phyloP scores from a whole-genome alignment of 176 grass and related monocot species.

The Avena insularis region DNA sequence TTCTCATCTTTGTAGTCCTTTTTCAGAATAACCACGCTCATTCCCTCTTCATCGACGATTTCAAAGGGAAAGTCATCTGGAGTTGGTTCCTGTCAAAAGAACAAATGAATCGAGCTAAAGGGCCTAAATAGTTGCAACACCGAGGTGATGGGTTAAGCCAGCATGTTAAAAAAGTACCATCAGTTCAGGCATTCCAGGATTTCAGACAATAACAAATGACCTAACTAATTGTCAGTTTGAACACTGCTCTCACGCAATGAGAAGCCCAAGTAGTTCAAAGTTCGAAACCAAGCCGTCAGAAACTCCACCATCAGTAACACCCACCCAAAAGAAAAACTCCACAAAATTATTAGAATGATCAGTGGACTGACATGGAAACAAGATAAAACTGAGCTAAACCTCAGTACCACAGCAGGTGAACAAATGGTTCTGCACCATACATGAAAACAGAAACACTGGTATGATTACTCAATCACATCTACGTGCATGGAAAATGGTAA shows the following conservation, averaged over 20 bases:
- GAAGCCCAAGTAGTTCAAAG: constrained; percentile 29
- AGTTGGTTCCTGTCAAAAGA: constrained; percentile 54
- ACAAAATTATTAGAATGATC: constrained; percentile 32
- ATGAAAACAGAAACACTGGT: background rate
- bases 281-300: constrained; percentile 19
- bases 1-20: constrained; percentile 75
- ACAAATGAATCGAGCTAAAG: background rate
- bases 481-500: background rate
- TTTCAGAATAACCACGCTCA: constrained; percentile 73
- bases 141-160: background rate
- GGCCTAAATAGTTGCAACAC: background rate
- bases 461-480: background rate
- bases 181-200: background rate
- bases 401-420: too few relatives aligned
- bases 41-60: constrained; percentile 75
- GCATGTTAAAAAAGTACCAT: background rate
- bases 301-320: background rate
- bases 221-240: constrained; percentile 5
- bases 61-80: constrained; percentile 82
- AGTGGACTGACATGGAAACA: background rate
- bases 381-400: background rate
- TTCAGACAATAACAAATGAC: constrained; percentile 6
- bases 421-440: background rate
- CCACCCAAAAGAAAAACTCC: background rate
- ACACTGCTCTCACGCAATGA: background rate